phyloP scores from a whole-genome alignment of 495 filamentous ascomycete species.

The Opeltia flavorubescens region DNA sequence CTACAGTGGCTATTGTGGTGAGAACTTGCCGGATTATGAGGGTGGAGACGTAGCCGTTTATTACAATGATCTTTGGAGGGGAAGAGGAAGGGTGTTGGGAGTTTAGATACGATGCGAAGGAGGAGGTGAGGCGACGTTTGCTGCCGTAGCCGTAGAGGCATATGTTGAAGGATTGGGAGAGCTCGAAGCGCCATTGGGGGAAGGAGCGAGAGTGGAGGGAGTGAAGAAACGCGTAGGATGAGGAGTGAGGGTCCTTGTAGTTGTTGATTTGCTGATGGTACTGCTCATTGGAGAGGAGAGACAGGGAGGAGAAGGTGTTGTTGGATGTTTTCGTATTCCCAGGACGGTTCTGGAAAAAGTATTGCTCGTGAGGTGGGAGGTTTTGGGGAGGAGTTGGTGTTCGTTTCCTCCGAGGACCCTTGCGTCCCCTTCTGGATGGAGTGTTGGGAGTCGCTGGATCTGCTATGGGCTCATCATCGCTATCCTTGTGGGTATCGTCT shows the following conservation, averaged over 20 bases:
- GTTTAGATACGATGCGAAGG: slow-evolving; percentile 65
- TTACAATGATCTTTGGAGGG: slow-evolving; percentile 54
- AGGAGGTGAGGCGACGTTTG: slow-evolving; percentile 60
- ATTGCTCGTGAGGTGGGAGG: slow-evolving; percentile 75
- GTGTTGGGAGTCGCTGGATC: slow-evolving; percentile 22
- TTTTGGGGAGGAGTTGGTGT: slow-evolving; percentile 68
- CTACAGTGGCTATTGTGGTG: slow-evolving; percentile 49
- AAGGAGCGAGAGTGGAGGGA: slow-evolving; percentile 69
- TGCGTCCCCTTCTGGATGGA: slow-evolving; percentile 42
- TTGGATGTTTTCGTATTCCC: slow-evolving; percentile 71
- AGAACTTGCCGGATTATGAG: slow-evolving; percentile 70
- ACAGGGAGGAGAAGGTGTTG: slow-evolving; percentile 63
- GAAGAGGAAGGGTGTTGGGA: slow-evolving; percentile 21
- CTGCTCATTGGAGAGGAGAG: slow-evolving; percentile 75
- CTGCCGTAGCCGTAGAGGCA: slow-evolving; percentile 89
- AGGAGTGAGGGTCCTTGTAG: slow-evolving; percentile 54
- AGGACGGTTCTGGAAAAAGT: slow-evolving; percentile 83
- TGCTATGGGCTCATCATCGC: slow-evolving; percentile 19
- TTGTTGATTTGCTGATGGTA: slow-evolving; percentile 62
- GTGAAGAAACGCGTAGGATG: slow-evolving; percentile 56
- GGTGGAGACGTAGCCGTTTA: slow-evolving; percentile 76
- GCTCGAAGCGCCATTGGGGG: slow-evolving; percentile 85
- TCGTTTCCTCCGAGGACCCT: slow-evolving; percentile 46
- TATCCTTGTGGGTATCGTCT: slow-evolving; percentile 22
- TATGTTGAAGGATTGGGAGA: slow-evolving; percentile 76